Base-by-base conservation (phyloP, 2,329 filamentous ascomycete species). In the Pseudogymnoascus sp. region DNA sequence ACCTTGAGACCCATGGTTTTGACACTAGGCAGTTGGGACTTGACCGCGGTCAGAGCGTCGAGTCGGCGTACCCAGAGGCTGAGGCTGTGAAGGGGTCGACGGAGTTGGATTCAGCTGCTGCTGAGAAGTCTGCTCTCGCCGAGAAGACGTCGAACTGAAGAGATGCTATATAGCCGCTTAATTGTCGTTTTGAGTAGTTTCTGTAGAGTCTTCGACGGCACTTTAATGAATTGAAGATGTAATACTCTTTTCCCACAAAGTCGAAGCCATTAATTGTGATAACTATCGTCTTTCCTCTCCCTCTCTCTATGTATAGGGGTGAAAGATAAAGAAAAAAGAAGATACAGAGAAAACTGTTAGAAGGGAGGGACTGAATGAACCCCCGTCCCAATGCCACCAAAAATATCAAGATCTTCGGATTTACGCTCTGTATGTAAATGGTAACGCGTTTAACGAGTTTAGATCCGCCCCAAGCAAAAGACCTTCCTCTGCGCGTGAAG, bases 1-100 rank as follows among this genome's bases (percentile, higher is more conserved):
- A 88, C 70, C 77, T 97, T 11, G 79, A 85, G 69, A 76, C 75
- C 25, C 79, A 93, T 62, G 91, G 91, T 3, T 96, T 88, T 75
- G 91, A 96, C 71, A 87, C 84, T 3, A 75, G 74, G 6, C 78
- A 78, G 62, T 74, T 86, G 75, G 83, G 83, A 14, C 54, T 69
- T 57, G 59, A 64, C 47, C 66, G 65, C 34, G 64, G 60, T 16
- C 65, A 68, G 57, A 64, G 37, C 37, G 41, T 34, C 25, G 59
- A 60, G 35, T 9, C 6, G 20, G 58, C 38, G n/a, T 30, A 30
- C 14, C 43, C 25, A 8, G 43, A 50, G 8, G 43, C n/a, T 30
- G 43, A 30, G 43, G 14, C 43, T 30, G 43, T 14, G 6, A 50
- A 50, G 14, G 43, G 8, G 4, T 30, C 25, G 7, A 20, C 25